A percentile compares a stretch with the other conserved stretches of the same genome.
Evolutionary conservation across 352 stramenopile species (phyloP).

Genomic region (Pseudoperonospora humuli): DNA sequence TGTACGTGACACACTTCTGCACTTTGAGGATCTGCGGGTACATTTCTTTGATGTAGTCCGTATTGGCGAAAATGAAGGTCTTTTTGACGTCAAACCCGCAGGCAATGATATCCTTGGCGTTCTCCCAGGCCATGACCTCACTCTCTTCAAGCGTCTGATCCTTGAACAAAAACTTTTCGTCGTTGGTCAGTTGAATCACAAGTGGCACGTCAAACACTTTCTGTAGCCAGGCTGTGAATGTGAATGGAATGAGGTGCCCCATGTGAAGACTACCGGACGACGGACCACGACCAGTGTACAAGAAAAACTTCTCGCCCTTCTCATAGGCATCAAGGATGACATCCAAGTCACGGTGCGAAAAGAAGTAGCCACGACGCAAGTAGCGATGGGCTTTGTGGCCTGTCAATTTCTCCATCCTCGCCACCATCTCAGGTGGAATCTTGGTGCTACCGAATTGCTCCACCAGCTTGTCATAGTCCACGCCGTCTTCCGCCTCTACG

Average conservation of each 20-base stretch:
- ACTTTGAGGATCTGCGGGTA: slow-evolving; percentile 99
- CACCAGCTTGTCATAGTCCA: slow-evolving; percentile 99
- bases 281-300: slow-evolving; percentile 99
- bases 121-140: slow-evolving; percentile 94
- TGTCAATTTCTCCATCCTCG: slow-evolving; percentile 93
- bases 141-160: slow-evolving; percentile 88
- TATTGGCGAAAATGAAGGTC: slow-evolving; percentile 99
- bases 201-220: slow-evolving; percentile 98
- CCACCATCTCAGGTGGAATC: slow-evolving; percentile 91
- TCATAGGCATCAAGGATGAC: slow-evolving; percentile 94
- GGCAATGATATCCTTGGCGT: slow-evolving; percentile 99
- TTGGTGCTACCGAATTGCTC: slow-evolving; percentile 95
- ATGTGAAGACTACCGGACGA: slow-evolving; percentile 97
- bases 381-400: slow-evolving; percentile 93
- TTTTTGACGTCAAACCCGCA: slow-evolving; percentile 95
- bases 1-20: slow-evolving; percentile 98
- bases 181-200: slow-evolving; percentile 99
- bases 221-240: slow-evolving; percentile 98
- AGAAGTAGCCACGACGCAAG: slow-evolving; percentile 98
- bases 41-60: slow-evolving; percentile 98
- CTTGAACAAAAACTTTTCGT: slow-evolving; percentile 99
- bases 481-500: slow-evolving; percentile 90
- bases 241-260: slow-evolving; percentile 98
- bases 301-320: slow-evolving; percentile 96
- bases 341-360: slow-evolving; percentile 98